Percentiles rank a stretch among this genome's conserved stretches.
These are phyloP conservation scores for Phascolomyces articulosus DNA, from an alignment of 371 early-diverging fungal genomes.

Conservation along the genomic window DNA sequence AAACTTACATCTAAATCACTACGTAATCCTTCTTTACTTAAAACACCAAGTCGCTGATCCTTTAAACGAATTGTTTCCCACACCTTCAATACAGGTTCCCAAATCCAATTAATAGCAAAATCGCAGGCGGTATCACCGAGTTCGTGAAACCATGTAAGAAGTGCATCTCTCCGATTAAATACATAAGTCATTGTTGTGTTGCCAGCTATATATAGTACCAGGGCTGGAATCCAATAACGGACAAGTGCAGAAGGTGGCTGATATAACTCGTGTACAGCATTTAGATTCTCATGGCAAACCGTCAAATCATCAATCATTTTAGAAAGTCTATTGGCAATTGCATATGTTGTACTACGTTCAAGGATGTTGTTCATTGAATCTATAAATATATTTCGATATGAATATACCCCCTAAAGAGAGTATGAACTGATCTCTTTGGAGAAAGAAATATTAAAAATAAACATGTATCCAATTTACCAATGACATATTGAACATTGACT, in stretches of 20 bases:
- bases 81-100: slow-evolving; percentile 75
- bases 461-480: no score
- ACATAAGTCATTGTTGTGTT: slow-evolving; percentile 39
- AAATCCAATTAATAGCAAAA: slow-evolving; percentile 78
- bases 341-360: not conserved
- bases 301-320: slow-evolving; percentile 17
- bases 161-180: slow-evolving; percentile 52
- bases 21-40: slow-evolving; percentile 75
- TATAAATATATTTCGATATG: not conserved
- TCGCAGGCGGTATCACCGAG: slow-evolving; percentile 54
- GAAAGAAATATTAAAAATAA: no score
- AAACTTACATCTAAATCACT: slow-evolving; percentile 77
- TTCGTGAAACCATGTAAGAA: slow-evolving; percentile 48
- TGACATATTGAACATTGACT: not conserved
- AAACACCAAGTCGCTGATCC: slow-evolving; percentile 72
- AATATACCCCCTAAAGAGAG: no score
- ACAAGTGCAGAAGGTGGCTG: slow-evolving; percentile 49
- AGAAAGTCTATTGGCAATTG: not conserved
- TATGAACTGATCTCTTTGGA: no score
- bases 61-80: slow-evolving; percentile 86
- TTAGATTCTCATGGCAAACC: slow-evolving; percentile 17
- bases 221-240: slow-evolving; percentile 67
- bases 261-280: slow-evolving; percentile 26
- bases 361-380: not conserved
- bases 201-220: slow-evolving; percentile 41